A percentile compares a stretch with the other conserved stretches of the same genome.
Conservation (phyloP, 305 asterid genomes). For the Fraxinus sp. region DNA sequence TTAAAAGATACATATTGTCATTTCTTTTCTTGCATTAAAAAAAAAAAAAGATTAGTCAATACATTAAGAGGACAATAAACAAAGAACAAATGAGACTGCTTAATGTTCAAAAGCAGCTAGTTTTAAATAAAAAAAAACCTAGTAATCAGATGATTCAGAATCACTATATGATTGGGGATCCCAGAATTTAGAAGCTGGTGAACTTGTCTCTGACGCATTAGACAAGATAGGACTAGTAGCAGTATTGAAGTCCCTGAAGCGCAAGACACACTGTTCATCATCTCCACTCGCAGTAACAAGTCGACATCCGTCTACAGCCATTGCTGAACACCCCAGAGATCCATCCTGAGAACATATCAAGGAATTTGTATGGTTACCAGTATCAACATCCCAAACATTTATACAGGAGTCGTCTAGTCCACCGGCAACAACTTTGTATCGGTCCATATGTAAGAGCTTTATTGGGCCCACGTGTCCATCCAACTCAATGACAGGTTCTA, state of each 20-base stretch:
- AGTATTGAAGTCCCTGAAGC: conserved; percentile 47
- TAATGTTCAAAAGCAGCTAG: background rate
- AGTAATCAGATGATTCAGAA: conserved; percentile 32
- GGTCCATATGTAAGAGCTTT: conserved; percentile 54
- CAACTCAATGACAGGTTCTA: conserved; percentile 44
- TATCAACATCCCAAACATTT: conserved; percentile 56
- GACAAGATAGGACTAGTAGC: conserved; percentile 31
- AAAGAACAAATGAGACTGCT: background rate
- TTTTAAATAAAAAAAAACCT: background rate
- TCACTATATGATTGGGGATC: conserved; percentile 29
- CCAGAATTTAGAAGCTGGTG: conserved; percentile 58
- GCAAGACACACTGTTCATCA: conserved; percentile 5
- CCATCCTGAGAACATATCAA: conserved; percentile 26
- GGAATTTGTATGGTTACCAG: conserved; percentile 42
- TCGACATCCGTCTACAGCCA: conserved; percentile 58
- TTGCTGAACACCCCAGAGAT: conserved; percentile 52
- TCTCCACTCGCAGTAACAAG: conserved; percentile 42
- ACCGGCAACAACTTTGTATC: conserved; percentile 62
- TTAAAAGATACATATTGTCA: background rate
- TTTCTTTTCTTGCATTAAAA: background rate
- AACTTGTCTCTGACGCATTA: conserved; percentile 22
- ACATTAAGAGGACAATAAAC: background rate
- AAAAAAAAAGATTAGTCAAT: background rate
- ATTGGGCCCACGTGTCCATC: conserved; percentile 59
- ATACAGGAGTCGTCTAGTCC: conserved; percentile 52